Base-by-base conservation (phyloP, 202 grass and related monocot species). In the Saccharum hybrid region DNA sequence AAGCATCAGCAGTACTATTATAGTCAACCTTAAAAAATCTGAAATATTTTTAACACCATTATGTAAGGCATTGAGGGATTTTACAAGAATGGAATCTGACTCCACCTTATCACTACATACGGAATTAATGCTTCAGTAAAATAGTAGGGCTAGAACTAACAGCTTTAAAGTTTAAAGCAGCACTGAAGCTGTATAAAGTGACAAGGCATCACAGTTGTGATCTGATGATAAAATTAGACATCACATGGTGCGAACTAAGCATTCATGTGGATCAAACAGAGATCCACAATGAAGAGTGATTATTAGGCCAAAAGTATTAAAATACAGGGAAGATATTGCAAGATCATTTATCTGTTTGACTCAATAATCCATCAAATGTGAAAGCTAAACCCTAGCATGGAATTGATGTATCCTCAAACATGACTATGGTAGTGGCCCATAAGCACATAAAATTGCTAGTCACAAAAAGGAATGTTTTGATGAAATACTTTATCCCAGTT, bases 181-280 rank as follows among this genome's bases (percentile, higher is more conserved):
- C 34, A 74, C 14, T 61, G 16, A 46, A 74, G 60, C 21, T 38
- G 11, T 81, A 70, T 59, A 63, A 3, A 66, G 66, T 81, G 39
- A 48, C 48, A 62, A 87, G 40, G n/a, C n/a, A 74, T 71, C 6
- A 63, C 6, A 64, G 9, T 38, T 46, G 30, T 74, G 4, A 4
- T 69, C 21, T 65, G 45, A 61, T 87, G 66, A 84, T 49, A 34
- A 84, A 83, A 46, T 83, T 43, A 68, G 28, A 63, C 45, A 73
- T 66, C 57, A 70, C 0, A 16, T 74, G 31, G 16, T 43, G 16
- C 65, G 52, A 76, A 21, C 15, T 70, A 74, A 57, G 74, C 43
- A 84, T 61, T 9, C 70, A 52, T 75, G 49, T 63, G 33, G 52
- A 72, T 68, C 69, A 22, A 81, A 84, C 11, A 31, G 12, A 72